Conservation (phyloP, 2,329 filamentous ascomycete genomes). For the Microdochium nivale region DNA sequence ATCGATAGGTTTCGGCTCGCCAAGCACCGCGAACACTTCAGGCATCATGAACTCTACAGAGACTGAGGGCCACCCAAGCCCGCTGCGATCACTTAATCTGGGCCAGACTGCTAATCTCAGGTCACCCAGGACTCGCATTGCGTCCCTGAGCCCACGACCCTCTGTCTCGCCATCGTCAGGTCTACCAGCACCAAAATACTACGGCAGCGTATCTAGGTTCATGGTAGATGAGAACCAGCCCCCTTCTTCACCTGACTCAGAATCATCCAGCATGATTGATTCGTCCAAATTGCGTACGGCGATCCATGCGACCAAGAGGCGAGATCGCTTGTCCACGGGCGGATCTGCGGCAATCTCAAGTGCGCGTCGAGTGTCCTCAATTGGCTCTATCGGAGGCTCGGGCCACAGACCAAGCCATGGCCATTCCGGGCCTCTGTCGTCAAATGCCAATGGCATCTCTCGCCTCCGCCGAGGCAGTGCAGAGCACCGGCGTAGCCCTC, state of each 20-base stretch:
- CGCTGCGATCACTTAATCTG: conserved; percentile 41
- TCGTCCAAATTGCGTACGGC: conserved; percentile 45
- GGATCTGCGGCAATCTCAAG: conserved; percentile 24
- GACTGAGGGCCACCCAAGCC: conserved; percentile 35
- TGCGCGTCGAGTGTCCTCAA: conserved; percentile 35
- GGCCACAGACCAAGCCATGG: conserved; percentile 19
- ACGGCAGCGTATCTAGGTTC: conserved; percentile 15
- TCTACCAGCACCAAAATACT: conserved; percentile 14
- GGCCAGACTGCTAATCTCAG: conserved; percentile 39
- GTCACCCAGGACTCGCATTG: conserved; percentile 30
- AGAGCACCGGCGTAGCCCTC: conserved; percentile 43
- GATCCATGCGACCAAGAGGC: conserved; percentile 42
- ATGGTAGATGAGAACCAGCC: conserved; percentile 43
- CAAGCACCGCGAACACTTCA: conserved; percentile 48
- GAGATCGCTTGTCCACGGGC: conserved; percentile 26
- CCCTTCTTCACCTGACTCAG: conserved; percentile 36
- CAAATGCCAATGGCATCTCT: conserved; percentile 46
- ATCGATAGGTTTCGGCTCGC: conserved; percentile 47
- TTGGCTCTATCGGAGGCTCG: conserved; percentile 25
- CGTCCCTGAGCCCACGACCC: conserved; percentile 17
- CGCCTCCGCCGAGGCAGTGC: conserved; percentile 40
- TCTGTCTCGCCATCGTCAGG: conserved; percentile 22
- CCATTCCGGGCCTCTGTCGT: conserved; percentile 35
- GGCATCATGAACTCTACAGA: conserved; percentile 46
- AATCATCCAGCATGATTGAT: conserved; percentile 38